These are phyloP conservation scores for Microascus cirrosus DNA, from an alignment of 2,329 filamentous ascomycete genomes.

Conservation along the genomic window DNA sequence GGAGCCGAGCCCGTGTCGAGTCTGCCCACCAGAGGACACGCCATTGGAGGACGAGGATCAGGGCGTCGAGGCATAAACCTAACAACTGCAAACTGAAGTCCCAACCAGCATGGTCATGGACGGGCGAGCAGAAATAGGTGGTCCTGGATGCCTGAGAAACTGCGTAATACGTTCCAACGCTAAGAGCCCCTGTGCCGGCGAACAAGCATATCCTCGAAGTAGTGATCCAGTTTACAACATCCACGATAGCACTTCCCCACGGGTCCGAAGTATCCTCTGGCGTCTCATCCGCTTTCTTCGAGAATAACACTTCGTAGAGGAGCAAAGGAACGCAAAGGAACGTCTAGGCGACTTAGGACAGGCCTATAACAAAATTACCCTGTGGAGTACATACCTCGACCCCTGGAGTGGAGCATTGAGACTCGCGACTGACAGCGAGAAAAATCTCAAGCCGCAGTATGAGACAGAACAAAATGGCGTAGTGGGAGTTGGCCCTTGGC, in stretches of 20 bases:
- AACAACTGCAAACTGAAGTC: slow-evolving; percentile 29
- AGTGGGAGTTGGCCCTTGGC: slow-evolving; percentile 33
- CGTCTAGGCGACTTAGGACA: background rate
- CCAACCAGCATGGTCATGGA: slow-evolving; percentile 23
- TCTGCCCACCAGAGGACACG: slow-evolving; percentile 38
- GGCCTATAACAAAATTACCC: background rate
- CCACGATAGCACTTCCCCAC: slow-evolving; percentile 35
- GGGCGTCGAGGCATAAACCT: slow-evolving; percentile 33
- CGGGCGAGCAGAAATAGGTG: slow-evolving; percentile 38
- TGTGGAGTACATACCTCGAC: slow-evolving; percentile 24
- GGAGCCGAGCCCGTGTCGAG: slow-evolving; percentile 34
- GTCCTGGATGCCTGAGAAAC: slow-evolving; percentile 27
- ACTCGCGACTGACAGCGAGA: slow-evolving; percentile 29
- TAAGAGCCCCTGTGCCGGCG: slow-evolving; percentile 24
- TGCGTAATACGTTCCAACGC: slow-evolving; percentile 28
- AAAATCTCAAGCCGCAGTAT: slow-evolving; percentile 36
- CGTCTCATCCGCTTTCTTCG: slow-evolving; percentile 10
- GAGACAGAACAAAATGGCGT: slow-evolving; percentile 29
- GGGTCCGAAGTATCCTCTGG: slow-evolving; percentile 31
- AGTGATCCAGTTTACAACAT: slow-evolving; percentile 33
- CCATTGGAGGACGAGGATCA: slow-evolving; percentile 36
- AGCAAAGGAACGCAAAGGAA: slow-evolving; percentile 5
- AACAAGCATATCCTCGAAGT: slow-evolving; percentile 22
- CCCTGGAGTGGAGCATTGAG: slow-evolving; percentile 38
- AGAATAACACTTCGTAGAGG: slow-evolving; percentile 6